These are phyloP conservation scores for Nakazawaea holstii DNA, from an alignment of 805 yeast species.

Conservation along the genomic window DNA sequence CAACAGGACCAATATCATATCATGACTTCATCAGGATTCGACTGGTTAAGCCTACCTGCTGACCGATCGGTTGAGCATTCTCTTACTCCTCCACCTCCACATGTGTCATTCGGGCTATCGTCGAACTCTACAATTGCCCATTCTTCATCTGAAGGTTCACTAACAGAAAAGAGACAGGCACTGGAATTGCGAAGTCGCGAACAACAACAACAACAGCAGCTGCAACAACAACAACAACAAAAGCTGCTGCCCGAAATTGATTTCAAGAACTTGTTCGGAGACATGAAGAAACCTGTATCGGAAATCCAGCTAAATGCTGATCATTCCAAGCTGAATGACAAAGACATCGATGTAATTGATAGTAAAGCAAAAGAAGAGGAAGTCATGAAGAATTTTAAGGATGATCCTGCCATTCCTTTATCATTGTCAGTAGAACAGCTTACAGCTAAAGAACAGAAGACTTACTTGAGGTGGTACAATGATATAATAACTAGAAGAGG, in stretches of 20 bases:
- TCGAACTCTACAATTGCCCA: conserved; percentile 16
- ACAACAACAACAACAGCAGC: neutral
- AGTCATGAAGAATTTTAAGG: conserved; percentile 13
- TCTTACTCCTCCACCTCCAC: conserved; percentile 36
- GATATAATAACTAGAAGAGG: conserved; percentile 72
- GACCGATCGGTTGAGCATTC: conserved; percentile 1
- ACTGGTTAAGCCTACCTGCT: conserved; percentile 46
- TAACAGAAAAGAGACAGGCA: neutral
- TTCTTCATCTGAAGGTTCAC: neutral
- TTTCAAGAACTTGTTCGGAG: conserved; percentile 7
- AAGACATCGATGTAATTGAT: neutral
- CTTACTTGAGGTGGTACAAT: conserved; percentile 92
- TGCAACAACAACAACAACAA: neutral
- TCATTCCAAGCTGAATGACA: neutral
- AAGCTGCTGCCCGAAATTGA: conserved; percentile 4
- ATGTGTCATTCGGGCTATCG: conserved; percentile 42
- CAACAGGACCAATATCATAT: neutral
- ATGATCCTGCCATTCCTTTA: conserved; percentile 47
- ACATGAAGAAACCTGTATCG: neutral
- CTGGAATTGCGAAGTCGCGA: neutral
- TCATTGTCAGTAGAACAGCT: conserved; percentile 64
- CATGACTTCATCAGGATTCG: conserved; percentile 38
- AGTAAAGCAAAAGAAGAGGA: neutral
- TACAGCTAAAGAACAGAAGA: conserved; percentile 70
- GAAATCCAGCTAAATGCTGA: neutral